Evolutionary conservation across 2,329 filamentous ascomycete species (phyloP).

Genomic region (Aspergillus sclerotialis): DNA sequence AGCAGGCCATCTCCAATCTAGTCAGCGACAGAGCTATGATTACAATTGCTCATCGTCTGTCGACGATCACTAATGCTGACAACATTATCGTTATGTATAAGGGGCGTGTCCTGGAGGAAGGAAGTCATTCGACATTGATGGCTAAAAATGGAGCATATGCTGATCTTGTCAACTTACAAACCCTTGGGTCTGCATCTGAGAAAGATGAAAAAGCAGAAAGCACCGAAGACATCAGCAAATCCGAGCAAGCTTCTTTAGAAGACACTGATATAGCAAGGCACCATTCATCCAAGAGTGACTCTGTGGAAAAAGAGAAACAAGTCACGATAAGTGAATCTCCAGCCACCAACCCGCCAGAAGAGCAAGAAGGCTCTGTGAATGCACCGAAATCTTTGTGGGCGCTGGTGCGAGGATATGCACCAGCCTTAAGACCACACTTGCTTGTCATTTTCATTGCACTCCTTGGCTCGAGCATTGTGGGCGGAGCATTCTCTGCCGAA

Average conservation of each 20-base stretch:
- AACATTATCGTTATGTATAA: slow-evolving; percentile 41
- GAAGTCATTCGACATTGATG: slow-evolving; percentile 35
- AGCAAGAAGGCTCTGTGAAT: slow-evolving; percentile 20
- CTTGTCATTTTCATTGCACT: slow-evolving; percentile 43
- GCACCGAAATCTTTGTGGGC: slow-evolving; percentile 21
- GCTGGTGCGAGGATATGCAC: slow-evolving; percentile 20
- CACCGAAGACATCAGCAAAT: slow-evolving; percentile 30
- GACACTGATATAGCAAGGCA: slow-evolving; percentile 17
- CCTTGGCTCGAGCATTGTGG: slow-evolving; percentile 47
- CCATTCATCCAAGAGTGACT: slow-evolving; percentile 3
- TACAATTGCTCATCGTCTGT: slow-evolving; percentile 39
- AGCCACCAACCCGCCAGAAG: slow-evolving; percentile 11
- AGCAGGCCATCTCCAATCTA: slow-evolving; percentile 70
- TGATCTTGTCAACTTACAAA: slow-evolving; percentile 40
- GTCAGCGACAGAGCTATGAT: slow-evolving; percentile 45
- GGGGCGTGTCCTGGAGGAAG: slow-evolving; percentile 39
- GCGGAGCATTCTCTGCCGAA: slow-evolving; percentile 50
- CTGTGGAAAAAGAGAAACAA: slow-evolving; percentile 9
- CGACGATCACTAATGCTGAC: slow-evolving; percentile 38
- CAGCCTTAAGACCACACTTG: slow-evolving; percentile 31
- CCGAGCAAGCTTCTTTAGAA: slow-evolving; percentile 17
- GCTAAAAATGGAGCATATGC: slow-evolving; percentile 32
- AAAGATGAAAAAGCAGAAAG: slow-evolving; percentile 43
- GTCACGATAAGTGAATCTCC: slow-evolving; percentile 11
- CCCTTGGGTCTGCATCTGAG: slow-evolving; percentile 46